Base-by-base conservation (phyloP, 805 yeast genomes). In the Wickerhamiella cacticola region DNA sequence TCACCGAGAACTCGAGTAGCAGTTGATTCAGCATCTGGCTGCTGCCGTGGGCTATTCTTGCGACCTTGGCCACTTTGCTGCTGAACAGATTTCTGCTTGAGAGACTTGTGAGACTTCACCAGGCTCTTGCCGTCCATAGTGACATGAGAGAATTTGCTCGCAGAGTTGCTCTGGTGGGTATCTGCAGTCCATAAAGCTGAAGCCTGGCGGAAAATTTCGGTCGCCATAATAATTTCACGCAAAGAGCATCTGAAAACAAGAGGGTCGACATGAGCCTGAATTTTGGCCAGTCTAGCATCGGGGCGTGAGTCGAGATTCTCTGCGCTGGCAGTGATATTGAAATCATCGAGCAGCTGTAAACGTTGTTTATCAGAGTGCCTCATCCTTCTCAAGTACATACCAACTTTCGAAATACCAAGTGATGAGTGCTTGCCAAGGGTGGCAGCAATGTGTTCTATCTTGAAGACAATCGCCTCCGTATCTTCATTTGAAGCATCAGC, bases 401-500 rank as follows among this genome's bases (percentile, higher is more conserved):
- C 96, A 46, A 87, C 76, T 50, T 82, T 84, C 53, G 79, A 74
- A 0, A 84, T 80, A 23, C 83, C 76, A 5, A 87, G 59, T 0
- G 89, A 73, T 0, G 74, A 63, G 2, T 80, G 75, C 49, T 78
- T 75, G 57, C 82, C 87, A 50, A 81, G 76, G 0, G 89, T 73
- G 2, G 84, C 59, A 40, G 80, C 65, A 2, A 87, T 63, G 58
- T 88, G 95, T 50, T 82, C 94, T 12, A 87, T 77, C 57, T 84
- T 83, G 67, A 92, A 81, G 1, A 89, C 96, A 51, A 89, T 74
- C 0, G 97, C 97, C 56, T 88, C 95, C 0, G 95, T 76, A 51
- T 78, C 72, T 2, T 64, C 60, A 6, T 71, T 68, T 0, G 80
- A 71, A 0, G 95, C 84, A 60, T 89, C 83, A 0, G 95, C 95